Conservation (phyloP, 2,329 filamentous ascomycete genomes). For the Aspergillus pseudoviridinutans region DNA sequence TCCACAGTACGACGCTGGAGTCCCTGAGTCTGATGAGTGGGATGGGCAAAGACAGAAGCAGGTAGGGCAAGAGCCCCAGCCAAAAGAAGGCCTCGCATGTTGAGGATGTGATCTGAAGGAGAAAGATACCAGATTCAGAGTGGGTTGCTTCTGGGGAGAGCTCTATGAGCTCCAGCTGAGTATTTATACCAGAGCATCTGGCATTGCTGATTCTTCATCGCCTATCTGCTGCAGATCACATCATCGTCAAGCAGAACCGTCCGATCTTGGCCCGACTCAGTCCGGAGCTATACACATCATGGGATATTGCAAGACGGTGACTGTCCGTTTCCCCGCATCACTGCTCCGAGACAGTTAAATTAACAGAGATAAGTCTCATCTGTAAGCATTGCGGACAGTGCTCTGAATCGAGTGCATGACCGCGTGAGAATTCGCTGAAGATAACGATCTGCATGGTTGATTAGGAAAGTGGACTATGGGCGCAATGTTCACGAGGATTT, state of each 20-base stretch:
- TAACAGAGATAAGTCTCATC: neutral
- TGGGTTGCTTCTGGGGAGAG: neutral
- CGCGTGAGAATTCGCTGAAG: neutral
- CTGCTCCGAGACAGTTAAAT: neutral
- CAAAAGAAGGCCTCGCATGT: constrained; percentile 5
- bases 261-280: neutral
- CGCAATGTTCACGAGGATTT: neutral
- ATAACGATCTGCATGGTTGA: neutral
- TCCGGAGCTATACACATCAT: neutral
- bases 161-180: neutral
- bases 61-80: constrained; percentile 6
- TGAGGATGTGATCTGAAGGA: neutral
- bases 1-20: constrained; percentile 5
- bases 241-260: neutral
- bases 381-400: neutral
- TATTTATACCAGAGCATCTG: neutral
- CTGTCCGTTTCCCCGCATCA: neutral
- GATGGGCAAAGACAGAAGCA: constrained; percentile 2
- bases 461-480: neutral
- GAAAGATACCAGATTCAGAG: neutral
- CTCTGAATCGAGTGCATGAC: neutral
- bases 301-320: neutral
- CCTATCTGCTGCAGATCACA: neutral
- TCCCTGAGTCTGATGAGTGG: neutral
- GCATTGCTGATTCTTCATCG: neutral